These are phyloP conservation scores for Solanum rostratum DNA, from an alignment of 257 asterid genomes.

Conservation along the genomic window DNA sequence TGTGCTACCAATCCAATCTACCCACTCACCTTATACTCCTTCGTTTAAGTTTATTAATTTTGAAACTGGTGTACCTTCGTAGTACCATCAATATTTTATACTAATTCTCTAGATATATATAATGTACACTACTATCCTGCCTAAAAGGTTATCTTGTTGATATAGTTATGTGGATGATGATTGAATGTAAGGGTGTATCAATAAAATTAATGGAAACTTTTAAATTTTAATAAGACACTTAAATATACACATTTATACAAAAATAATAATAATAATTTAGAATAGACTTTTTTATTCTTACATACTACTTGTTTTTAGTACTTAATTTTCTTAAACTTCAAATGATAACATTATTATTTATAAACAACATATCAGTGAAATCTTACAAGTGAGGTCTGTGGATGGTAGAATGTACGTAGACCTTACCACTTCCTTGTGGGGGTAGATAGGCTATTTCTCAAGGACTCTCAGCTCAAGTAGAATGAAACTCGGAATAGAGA, in stretches of 20 bases:
- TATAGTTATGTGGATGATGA: background rate
- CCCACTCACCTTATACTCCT: background rate
- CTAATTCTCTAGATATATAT: background rate
- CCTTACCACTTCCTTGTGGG: too few relatives aligned
- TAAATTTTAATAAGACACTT: too few relatives aligned
- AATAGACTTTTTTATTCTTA: too few relatives aligned
- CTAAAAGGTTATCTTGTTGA: background rate
- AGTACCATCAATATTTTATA: background rate
- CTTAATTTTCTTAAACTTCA: background rate
- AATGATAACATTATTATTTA: background rate
- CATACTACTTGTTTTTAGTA: too few relatives aligned
- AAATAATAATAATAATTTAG: too few relatives aligned
- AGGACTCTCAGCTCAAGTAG: too few relatives aligned
- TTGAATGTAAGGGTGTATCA: background rate
- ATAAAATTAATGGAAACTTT: too few relatives aligned
- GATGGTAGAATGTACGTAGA: too few relatives aligned
- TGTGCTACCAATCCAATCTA: background rate
- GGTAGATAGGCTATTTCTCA: too few relatives aligned
- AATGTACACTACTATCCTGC: background rate
- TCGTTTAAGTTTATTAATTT: background rate
- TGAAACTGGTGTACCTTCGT: background rate
- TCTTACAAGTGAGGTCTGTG: too few relatives aligned
- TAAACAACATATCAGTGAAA: background rate
- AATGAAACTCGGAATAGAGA: too few relatives aligned
- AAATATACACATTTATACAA: too few relatives aligned